Evolutionary conservation across 768 basidiomycete genomes (phyloP).

Genomic region (Lanmaoa rubissima): DNA sequence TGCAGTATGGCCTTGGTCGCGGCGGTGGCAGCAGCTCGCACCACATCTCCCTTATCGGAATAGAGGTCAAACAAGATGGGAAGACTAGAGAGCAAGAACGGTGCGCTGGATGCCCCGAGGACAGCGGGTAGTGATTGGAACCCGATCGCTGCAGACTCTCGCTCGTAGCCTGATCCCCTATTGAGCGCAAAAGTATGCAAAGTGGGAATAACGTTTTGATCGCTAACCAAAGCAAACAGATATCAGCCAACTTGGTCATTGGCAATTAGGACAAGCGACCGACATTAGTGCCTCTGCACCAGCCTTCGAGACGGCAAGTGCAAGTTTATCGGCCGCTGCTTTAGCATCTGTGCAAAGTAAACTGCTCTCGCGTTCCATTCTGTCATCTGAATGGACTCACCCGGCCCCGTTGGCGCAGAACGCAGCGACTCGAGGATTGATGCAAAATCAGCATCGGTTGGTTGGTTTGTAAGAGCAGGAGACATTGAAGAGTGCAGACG

Average conservation of each 20-base stretch:
- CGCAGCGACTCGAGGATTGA: conserved; percentile 46
- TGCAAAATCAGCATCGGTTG: conserved; percentile 42
- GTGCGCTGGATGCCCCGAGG: conserved; percentile 68
- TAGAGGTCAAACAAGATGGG: conserved; percentile 78
- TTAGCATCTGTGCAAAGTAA: conserved; percentile 63
- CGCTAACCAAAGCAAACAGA: conserved; percentile 39
- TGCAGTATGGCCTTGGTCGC: conserved; percentile 86
- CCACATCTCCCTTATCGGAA: conserved; percentile 93
- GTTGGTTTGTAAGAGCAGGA: conserved; percentile 49
- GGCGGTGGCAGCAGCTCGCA: conserved; percentile 73
- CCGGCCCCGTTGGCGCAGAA: conserved; percentile 61
- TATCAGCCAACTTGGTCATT: conserved; percentile 14
- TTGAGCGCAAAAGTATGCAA: conserved; percentile 72
- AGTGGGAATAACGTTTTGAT: conserved; percentile 58
- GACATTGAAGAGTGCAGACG: conserved; percentile 40
- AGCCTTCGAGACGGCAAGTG: conserved; percentile 63
- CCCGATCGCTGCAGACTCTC: conserved; percentile 82
- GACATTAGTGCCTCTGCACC: conserved; percentile 65
- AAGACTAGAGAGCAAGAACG: conserved; percentile 74
- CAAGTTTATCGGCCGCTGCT: conserved; percentile 77
- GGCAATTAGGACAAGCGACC: conserved; percentile 20
- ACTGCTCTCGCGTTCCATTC: not conserved
- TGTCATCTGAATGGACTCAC: conserved; percentile 31
- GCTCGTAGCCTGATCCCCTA: conserved; percentile 85
- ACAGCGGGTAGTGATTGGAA: conserved; percentile 71